phyloP scores from a whole-genome alignment of 495 filamentous ascomycete species.

The Lasiosphaeriaceae sp. region DNA sequence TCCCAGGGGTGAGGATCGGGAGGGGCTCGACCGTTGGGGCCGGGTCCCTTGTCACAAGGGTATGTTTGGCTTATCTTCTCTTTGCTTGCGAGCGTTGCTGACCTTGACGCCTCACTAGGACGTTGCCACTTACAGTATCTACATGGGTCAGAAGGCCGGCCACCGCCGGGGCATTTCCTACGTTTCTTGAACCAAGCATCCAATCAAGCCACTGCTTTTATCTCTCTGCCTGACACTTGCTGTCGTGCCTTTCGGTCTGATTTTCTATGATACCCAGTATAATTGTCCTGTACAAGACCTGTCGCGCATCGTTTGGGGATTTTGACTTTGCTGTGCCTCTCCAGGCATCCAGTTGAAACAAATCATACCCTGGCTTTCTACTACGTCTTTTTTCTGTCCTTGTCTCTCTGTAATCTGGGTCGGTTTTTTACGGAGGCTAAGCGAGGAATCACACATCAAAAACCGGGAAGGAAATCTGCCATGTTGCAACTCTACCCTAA shows the following conservation, averaged over 20 bases:
- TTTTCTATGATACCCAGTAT: constrained; percentile 21
- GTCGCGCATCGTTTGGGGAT: background rate
- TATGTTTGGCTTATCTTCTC: constrained; percentile 33
- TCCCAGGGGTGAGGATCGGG: constrained; percentile 77
- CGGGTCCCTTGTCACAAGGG: constrained; percentile 84
- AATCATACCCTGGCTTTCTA: background rate
- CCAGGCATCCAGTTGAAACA: background rate
- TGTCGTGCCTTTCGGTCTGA: background rate
- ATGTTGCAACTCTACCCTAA: no score
- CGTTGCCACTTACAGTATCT: constrained; percentile 28
- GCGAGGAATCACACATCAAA: no score
- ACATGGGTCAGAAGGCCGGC: constrained; percentile 27
- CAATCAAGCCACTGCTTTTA: background rate
- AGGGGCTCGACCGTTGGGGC: constrained; percentile 77
- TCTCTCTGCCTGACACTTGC: background rate
- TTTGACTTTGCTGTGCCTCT: background rate
- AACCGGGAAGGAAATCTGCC: no score
- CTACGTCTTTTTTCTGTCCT: background rate
- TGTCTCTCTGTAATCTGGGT: background rate
- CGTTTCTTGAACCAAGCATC: constrained; percentile 1
- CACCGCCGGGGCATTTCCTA: constrained; percentile 26
- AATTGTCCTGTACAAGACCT: constrained; percentile 1
- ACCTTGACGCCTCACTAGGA: constrained; percentile 16
- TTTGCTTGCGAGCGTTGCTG: background rate
- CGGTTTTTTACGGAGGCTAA: no score